A percentile compares a stretch with the other conserved stretches of the same genome.
These are phyloP conservation scores for Botrytis pseudocinerea DNA, from an alignment of 2,329 filamentous ascomycete species.

Conservation along the genomic window DNA sequence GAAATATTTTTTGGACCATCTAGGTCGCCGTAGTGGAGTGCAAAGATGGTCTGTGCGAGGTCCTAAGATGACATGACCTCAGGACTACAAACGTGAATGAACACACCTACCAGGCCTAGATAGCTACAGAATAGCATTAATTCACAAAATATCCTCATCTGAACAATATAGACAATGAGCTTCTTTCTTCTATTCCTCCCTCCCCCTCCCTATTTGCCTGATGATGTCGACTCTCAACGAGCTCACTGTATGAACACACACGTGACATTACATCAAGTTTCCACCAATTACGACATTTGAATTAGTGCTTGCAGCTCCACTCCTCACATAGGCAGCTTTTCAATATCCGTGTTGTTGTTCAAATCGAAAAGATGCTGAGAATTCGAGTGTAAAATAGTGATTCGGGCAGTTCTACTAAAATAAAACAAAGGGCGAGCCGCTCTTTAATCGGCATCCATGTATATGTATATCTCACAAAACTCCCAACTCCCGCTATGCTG, in stretches of 20 bases:
- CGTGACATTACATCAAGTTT: background rate
- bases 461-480: background rate
- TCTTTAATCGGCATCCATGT: background rate
- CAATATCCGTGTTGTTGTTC: background rate
- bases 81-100: background rate
- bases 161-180: background rate
- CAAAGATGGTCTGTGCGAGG: constrained; percentile 10
- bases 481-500: constrained; percentile 5
- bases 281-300: background rate
- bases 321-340: background rate
- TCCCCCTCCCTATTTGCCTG: background rate
- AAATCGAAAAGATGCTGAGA: background rate
- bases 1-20: constrained; percentile 24
- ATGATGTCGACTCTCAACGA: background rate
- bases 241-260: background rate
- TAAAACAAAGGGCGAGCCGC: background rate
- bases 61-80: background rate
- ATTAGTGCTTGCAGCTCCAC: background rate
- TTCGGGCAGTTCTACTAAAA: background rate
- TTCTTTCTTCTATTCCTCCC: background rate
- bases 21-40: constrained; percentile 19
- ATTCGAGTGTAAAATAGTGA: background rate
- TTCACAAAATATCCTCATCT: background rate
- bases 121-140: background rate
- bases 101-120: background rate